Evolutionary conservation across 2,329 filamentous ascomycete genomes (phyloP), one percentile per base, ranked within the genome.

Genomic region (Colletotrichum viniferum): DNA sequence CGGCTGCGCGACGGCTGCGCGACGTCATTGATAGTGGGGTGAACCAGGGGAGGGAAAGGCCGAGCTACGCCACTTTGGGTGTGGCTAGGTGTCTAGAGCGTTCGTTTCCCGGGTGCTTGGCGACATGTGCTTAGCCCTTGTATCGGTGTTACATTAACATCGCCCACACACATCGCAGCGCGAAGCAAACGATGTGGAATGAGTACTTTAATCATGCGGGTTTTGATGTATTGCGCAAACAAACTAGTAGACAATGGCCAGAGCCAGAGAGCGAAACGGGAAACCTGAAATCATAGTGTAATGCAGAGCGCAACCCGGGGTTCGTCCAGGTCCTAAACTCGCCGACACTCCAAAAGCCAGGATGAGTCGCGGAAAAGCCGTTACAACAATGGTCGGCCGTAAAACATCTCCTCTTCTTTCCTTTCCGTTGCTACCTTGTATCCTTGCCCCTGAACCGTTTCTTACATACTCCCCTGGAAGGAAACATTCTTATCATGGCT

Each of bases 11-110:
- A 63, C 21, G 55, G 30, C 24, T 32, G 64, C 34, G 58, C 73
- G 69, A 76, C 73, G 73, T 76, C 73, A 76, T 76, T 69, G 18
- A 52, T 73, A 64, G 69, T 76, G 69, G 73, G 73, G 69, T 76
- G n/a, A 12, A 16, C 63, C 43, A 26, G 62, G 62, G 69, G 43
- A 52, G 43, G 58, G 13, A 24, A 14, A 61, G 26, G 16, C 64
- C 58, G 58, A 63, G 32, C 73, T 58, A 69, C 73, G 73, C 73
- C 64, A 73, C 73, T 76, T 69, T 64, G 34, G 73, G 43, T 69
- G 73, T 76, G 73, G 73, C 73, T 76, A 63, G 58, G 69, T 73
- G 63, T 64, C 69, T 73, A 67, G 58, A 36, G 63, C 26, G 28
- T 65, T 55, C 30, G 34, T 12, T 73, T 13, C 13, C 62, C 34